A percentile compares a stretch with the other conserved stretches of the same genome.
phyloP scores from a whole-genome alignment of 1,284 basidiomycete species.

The Exobasidium cylindrosporum region DNA sequence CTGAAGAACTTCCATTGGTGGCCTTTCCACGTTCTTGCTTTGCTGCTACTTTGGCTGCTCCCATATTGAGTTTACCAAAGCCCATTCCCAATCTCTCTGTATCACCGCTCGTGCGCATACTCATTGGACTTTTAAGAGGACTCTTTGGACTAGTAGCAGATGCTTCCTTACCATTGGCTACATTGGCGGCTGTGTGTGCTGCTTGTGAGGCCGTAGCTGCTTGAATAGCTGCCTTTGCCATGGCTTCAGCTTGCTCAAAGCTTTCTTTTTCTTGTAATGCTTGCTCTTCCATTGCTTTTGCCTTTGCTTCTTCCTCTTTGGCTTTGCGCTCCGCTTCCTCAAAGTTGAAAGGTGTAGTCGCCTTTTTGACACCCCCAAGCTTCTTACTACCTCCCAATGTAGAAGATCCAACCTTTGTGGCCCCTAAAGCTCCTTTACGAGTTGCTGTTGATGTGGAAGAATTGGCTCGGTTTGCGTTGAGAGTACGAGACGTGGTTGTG shows the following conservation, averaged over 20 bases:
- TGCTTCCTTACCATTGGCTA: conserved; percentile 6
- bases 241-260: conserved; percentile 33
- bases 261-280: conserved; percentile 27
- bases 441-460: conserved; percentile 3
- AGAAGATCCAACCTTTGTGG: conserved; percentile 15
- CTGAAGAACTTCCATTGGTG: background rate
- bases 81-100: conserved; percentile 72
- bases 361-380: conserved; percentile 36
- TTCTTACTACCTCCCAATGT: conserved; percentile 22
- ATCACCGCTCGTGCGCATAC: conserved; percentile 58
- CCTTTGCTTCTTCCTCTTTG: conserved; percentile 41
- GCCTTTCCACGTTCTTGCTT: conserved; percentile 8
- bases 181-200: conserved; percentile 16
- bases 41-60: conserved; percentile 30
- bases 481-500: conserved; percentile 34
- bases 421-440: conserved; percentile 17
- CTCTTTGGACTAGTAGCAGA: conserved; percentile 13
- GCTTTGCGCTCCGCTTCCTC: conserved; percentile 51
- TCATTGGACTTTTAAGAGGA: conserved; percentile 41
- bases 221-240: conserved; percentile 39
- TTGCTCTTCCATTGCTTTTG: conserved; percentile 15
- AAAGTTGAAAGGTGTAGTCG: conserved; percentile 44
- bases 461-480: background rate
- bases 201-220: conserved; percentile 25
- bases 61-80: conserved; percentile 78